Base-by-base conservation (phyloP, 1,284 basidiomycete species). In the Melampsora larici-populina region DNA sequence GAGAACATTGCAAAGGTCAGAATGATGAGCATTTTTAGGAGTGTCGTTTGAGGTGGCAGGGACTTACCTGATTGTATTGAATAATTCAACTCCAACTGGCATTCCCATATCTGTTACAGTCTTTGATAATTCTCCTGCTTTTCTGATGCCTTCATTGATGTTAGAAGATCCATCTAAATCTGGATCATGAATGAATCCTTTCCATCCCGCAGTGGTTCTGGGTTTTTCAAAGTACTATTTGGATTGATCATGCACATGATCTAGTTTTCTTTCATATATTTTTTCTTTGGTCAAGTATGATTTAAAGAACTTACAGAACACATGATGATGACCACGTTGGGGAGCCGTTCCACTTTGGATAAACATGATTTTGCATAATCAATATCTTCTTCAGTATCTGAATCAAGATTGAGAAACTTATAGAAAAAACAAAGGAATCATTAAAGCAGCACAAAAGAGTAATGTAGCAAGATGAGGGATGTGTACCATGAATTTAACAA, bases 121-220 rank as follows among this genome's bases (percentile, higher is more conserved):
- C 69, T 95, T 88, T 51, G 99, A 89, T 74, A 98, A 87, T 18
- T 90, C 89, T 69, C 96, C 91, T 2, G 94, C 96, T 73, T 91
- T 88, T n/a, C 94, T 89, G 67, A 99, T 88, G 49, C 96, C 96
- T 83, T 92, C 93, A 89, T 99, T 98, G 86, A 98, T 98, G 81
- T 94, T 89, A 88, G 91, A 94, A 82, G 81, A 81, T 66, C 84
- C 88, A 83, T 94, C 93, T 84, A 95, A 89, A 79, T 92, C 89
- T 7, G 93, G 93, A 83, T 94, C 92, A 83, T 98, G 98, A 86
- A 99, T 98, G 80, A 99, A 89, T 68, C 96, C 96, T 85, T 98
- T 98, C 96, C 96, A 98, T 24, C 95, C 95, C 73, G 98, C 91
- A 0, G 96, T 98, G 13, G 96, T 99, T 63, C 96, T 88, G 0